Evolutionary conservation across 2,329 filamentous ascomycete genomes (phyloP), one percentile per base, ranked within the genome.

Genomic region (Neofusicoccum parvum): DNA sequence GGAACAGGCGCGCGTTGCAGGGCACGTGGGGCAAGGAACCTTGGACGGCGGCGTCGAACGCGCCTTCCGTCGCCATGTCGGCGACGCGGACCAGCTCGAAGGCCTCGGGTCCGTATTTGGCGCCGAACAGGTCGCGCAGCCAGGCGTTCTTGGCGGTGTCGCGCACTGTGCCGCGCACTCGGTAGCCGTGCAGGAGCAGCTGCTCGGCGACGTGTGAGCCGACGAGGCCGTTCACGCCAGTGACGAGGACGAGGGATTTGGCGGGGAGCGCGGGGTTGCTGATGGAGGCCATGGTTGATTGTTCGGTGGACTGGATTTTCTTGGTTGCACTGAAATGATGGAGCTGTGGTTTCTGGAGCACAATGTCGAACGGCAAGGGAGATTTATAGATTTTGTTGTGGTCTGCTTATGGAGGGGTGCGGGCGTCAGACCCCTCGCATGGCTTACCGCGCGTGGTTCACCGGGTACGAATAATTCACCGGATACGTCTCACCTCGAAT

Each of bases 181-280:
- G 51, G 62, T 75, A 75, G 14, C 73, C 72, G 62, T 69, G 70
- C 5, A 51, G 23, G 64, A 75, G 69, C 1, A 75, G 67, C 10
- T 69, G 65, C 1, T 67, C 51, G 7, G 70, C 73, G 0, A 74
- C 60, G 12, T 70, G 68, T 27, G 69, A 69, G 27, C 71, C 74
- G 54, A 75, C 74, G 60, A 75, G 74, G 32, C 74, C 73, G 67
- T 74, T 76, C 46, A 74, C 72, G 10, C 74, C 73, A 3, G 74
- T 76, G 48, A 76, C 68, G n/a, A 74, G 70, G 9, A 75, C 36
- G 3, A 39, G 46, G 2, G 56, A 60, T 23, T 39, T 20, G 11
- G 39, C 39, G n/a, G 53, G 53, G 9, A 58, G n/a, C 7, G 23
- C 53, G 27, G 50, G 27, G 14, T 53, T 53, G 23, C 34, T 6